Percentiles rank a stretch among this genome's conserved stretches.
Evolutionary conservation across 2,329 filamentous ascomycete genomes (phyloP).

Genomic region (Boeremia exigua): DNA sequence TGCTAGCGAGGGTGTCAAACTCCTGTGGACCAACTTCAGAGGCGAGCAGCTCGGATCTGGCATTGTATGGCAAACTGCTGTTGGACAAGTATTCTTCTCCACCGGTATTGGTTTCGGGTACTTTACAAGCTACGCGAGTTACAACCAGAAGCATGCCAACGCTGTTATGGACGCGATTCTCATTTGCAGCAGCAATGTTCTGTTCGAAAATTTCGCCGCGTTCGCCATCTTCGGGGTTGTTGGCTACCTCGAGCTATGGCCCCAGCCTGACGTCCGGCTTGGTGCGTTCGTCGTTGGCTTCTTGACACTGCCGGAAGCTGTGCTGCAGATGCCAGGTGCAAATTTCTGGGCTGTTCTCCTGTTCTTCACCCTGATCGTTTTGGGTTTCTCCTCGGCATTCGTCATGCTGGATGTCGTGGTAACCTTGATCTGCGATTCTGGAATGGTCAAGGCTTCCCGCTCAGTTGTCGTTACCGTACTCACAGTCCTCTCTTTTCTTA

Average conservation of each 20-base stretch:
- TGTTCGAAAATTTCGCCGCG: conserved; percentile 62
- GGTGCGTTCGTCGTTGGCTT: conserved; percentile 65
- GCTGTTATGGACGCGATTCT: conserved; percentile 65
- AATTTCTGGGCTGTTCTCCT: conserved; percentile 66
- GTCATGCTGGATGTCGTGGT: conserved; percentile 65
- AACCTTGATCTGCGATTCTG: conserved; percentile 61
- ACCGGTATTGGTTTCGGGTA: conserved; percentile 64
- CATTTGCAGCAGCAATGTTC: conserved; percentile 61
- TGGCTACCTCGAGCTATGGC: conserved; percentile 55
- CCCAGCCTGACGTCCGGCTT: conserved; percentile 53
- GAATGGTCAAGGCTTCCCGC: conserved; percentile 54
- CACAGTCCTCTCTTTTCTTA: conserved; percentile 58
- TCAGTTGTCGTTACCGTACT: conserved; percentile 58
- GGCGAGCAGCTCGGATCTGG: conserved; percentile 58
- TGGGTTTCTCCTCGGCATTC: conserved; percentile 65
- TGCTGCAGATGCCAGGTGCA: conserved; percentile 62
- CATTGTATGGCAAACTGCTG: conserved; percentile 65
- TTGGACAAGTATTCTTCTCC: conserved; percentile 66
- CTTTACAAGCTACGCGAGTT: conserved; percentile 65
- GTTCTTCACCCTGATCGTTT: conserved; percentile 65
- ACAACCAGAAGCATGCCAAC: conserved; percentile 63
- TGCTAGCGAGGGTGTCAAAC: conserved; percentile 58
- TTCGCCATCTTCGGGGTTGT: conserved; percentile 64
- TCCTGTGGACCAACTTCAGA: conserved; percentile 59
- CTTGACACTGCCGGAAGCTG: conserved; percentile 63